Percentiles rank a stretch among this genome's conserved stretches.
Conservation (phyloP, 805 yeast genomes). For the Yamadazyma ubonensis region DNA sequence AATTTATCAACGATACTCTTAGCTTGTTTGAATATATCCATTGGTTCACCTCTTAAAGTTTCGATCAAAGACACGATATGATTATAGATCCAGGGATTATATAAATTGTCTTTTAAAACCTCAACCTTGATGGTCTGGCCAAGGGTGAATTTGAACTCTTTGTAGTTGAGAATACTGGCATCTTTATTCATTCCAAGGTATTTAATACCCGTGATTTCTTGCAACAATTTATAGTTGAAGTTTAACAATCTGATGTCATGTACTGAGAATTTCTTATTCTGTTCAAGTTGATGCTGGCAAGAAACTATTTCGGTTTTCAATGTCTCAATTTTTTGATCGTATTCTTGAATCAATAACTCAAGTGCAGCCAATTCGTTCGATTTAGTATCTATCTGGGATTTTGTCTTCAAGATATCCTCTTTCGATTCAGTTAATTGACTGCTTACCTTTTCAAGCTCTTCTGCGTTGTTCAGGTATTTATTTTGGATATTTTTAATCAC, state of each 20-base stretch:
- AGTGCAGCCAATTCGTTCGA: constrained; percentile 1
- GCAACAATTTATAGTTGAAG: constrained; percentile 24
- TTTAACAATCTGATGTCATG: constrained; percentile 22
- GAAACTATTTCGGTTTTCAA: constrained; percentile 12
- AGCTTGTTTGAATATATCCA: constrained; percentile 21
- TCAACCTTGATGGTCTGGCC: constrained; percentile 5
- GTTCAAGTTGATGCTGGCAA: constrained; percentile 9
- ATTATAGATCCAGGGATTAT: constrained; percentile 14
- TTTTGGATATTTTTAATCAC: constrained; percentile 8
- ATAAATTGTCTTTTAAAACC: constrained; percentile 6
- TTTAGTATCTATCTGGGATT: constrained; percentile 9
- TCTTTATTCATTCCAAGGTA: constrained; percentile 9
- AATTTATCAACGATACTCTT: constrained; percentile 19
- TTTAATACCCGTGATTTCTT: constrained; percentile 24
- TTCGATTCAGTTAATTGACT: constrained; percentile 12
- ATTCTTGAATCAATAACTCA: background rate
- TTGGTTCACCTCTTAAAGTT: constrained; percentile 1
- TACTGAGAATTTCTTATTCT: constrained; percentile 19
- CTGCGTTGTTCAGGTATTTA: constrained; percentile 8
- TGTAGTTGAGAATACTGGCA: constrained; percentile 5
- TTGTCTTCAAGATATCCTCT: constrained; percentile 13
- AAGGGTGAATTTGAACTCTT: constrained; percentile 13
- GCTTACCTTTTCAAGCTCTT: constrained; percentile 12
- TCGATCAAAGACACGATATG: constrained; percentile 6
- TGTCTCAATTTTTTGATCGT: constrained; percentile 1